Percentiles rank a stretch among this genome's conserved stretches.
These are phyloP conservation scores for Xylaria hypoxylon DNA, from an alignment of 2,329 filamentous ascomycete genomes.

Conservation along the genomic window DNA sequence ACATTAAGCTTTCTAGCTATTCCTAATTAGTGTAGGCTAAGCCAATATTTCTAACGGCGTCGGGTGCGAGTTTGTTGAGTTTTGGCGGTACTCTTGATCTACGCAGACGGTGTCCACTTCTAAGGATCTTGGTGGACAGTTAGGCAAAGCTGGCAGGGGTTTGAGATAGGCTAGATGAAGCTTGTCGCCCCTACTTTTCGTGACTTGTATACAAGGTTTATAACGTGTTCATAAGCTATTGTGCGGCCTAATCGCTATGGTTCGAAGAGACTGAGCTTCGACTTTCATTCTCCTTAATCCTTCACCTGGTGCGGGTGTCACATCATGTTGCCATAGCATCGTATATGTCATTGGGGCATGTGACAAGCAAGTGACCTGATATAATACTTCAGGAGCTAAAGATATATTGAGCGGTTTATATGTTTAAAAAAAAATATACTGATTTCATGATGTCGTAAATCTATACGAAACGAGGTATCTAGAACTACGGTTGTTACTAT, in stretches of 20 bases:
- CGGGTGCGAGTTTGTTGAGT: too few species aligned
- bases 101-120: conserved; percentile 61
- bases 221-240: not conserved
- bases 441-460: not conserved
- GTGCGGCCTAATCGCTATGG: not conserved
- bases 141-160: too few species aligned
- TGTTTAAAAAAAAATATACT: not conserved
- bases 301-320: not conserved
- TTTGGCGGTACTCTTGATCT: conserved; percentile 61
- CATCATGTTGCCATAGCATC: not conserved
- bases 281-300: not conserved
- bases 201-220: not conserved
- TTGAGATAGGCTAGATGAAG: too few species aligned
- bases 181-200: too few species aligned
- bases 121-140: conserved; percentile 47
- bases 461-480: not conserved
- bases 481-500: conserved; percentile 18
- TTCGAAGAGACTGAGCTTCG: not conserved
- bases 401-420: not conserved
- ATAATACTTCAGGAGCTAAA: not conserved
- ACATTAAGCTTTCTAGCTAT: too few species aligned
- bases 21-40: too few species aligned
- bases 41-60: too few species aligned
- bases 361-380: not conserved
- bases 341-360: too few species aligned